Base-by-base conservation (phyloP, 2,329 filamentous ascomycete genomes). In the Xylariaceae sp. region DNA sequence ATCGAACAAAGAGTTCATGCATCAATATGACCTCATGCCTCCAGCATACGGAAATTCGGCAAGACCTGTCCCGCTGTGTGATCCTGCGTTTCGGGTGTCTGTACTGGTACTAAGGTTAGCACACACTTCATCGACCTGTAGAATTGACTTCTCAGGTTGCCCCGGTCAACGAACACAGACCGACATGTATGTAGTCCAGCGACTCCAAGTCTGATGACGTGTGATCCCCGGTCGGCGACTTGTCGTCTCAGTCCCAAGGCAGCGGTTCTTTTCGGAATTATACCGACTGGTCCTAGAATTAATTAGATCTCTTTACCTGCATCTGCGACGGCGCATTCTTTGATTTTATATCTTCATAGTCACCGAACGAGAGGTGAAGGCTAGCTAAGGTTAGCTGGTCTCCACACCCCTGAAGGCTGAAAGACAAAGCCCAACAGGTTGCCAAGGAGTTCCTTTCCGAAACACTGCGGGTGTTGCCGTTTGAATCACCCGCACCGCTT, bases 381-480 rank as follows among this genome's bases (percentile, higher is more conserved):
- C 47, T 27, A 40, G 40, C 32, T 49, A 11, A 43, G 40, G 26
- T 39, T 19, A 19, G 19, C 19, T 19, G 19, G 7, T 8, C 27
- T 31, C 35, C 48, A 47, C n/a, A 43, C 39, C 31, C 30, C 44
- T 39, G 54, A 57, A 27, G 35, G 40, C 44, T 39, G 54, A 57
- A 27, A 39, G 40, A 11, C 35, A 19, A 19, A 19, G 19, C 19
- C 19, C 19, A 19, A 19, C 19, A 19, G 19, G 19, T 19, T 19
- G 19, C 19, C 19, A 19, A 19, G 19, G 19, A 19, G 19, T 19
- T 19, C 19, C 19, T 19, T 19, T 19, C 19, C 34, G 43, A 52
- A 42, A 42, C 54, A 48, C 2, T 31, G 50, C 32, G 51, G 54
- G 31, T 50, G 42, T 19, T 46, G 49, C 27, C 46, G 41, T 12